Conservation (phyloP, 768 basidiomycete genomes). For the Phylloporus sp. region DNA sequence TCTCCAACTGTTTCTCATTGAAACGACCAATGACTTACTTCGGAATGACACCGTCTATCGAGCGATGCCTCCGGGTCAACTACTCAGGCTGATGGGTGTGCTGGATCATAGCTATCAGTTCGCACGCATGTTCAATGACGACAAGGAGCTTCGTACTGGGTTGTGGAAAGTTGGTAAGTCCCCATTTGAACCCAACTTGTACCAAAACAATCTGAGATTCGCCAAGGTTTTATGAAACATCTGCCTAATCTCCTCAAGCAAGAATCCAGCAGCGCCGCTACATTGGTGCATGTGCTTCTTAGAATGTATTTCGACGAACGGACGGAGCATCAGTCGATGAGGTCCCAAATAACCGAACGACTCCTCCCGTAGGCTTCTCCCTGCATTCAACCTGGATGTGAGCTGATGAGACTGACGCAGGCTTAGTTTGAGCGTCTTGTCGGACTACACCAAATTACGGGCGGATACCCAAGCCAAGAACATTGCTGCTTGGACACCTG, state of each 20-base stretch:
- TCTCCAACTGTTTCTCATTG: constrained; percentile 90
- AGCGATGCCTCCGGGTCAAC: constrained; percentile 90
- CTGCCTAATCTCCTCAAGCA: constrained; percentile 96
- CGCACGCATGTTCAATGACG: constrained; percentile 95
- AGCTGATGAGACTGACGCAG: constrained; percentile 38
- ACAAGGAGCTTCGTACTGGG: constrained; percentile 93
- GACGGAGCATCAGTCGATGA: constrained; percentile 80
- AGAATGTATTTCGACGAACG: constrained; percentile 93
- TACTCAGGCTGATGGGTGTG: constrained; percentile 91
- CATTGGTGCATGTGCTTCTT: constrained; percentile 85
- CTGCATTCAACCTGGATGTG: neutral
- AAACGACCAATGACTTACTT: constrained; percentile 93
- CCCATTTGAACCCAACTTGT: neutral
- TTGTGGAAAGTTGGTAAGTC: constrained; percentile 98
- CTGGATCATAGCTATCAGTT: constrained; percentile 98
- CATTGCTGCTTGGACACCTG: constrained; percentile 97
- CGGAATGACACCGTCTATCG: constrained; percentile 89
- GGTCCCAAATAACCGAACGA: constrained; percentile 73
- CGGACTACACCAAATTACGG: constrained; percentile 87
- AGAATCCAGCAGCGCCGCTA: constrained; percentile 95
- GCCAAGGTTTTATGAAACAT: constrained; percentile 98
- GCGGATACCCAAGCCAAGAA: constrained; percentile 92
- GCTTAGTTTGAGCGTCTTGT: constrained; percentile 80
- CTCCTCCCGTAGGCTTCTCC: constrained; percentile 56
- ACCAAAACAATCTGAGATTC: constrained; percentile 1